phyloP scores from a whole-genome alignment of 306 rosid genomes.

The Acacia crassicarpa region DNA sequence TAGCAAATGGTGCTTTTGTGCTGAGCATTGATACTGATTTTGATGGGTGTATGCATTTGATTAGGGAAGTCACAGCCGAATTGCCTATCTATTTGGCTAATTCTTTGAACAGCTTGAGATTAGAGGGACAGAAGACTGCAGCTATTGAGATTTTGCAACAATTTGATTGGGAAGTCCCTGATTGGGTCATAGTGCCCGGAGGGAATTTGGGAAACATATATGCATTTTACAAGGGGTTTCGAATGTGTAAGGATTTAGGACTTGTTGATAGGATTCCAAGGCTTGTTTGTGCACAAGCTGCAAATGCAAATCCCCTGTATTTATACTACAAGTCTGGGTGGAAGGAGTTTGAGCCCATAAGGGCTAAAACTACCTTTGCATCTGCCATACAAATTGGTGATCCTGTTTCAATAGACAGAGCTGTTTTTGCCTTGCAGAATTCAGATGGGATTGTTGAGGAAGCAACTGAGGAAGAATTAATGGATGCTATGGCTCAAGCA shows the following conservation, averaged over 20 bases:
- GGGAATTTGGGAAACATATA: constrained; percentile 83
- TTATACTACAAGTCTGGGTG: constrained; percentile 71
- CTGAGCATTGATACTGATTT: constrained; percentile 82
- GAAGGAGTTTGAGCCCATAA: constrained; percentile 66
- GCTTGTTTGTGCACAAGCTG: constrained; percentile 95
- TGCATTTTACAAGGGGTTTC: constrained; percentile 85
- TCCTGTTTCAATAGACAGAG: constrained; percentile 86
- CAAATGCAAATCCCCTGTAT: constrained; percentile 79
- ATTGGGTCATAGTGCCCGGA: constrained; percentile 85
- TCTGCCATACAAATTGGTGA: constrained; percentile 90
- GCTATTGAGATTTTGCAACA: constrained; percentile 88
- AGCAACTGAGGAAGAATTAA: constrained; percentile 85
- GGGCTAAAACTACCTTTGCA: constrained; percentile 64
- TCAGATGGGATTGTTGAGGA: constrained; percentile 87
- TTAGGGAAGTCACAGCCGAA: constrained; percentile 73
- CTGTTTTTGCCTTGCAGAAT: constrained; percentile 69
- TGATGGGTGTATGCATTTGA: constrained; percentile 83
- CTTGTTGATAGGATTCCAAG: constrained; percentile 79
- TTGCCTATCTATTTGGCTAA: constrained; percentile 73
- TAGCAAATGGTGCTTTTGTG: constrained; percentile 84
- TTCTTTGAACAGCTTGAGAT: constrained; percentile 68
- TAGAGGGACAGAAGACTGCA: constrained; percentile 86
- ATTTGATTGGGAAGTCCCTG: constrained; percentile 87
- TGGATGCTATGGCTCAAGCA: constrained; percentile 86
- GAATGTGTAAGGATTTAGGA: constrained; percentile 77